Percentiles rank a stretch among this genome's conserved stretches.
These are phyloP conservation scores for Penicillium flavigenum DNA, from an alignment of 495 filamentous ascomycete species.

Conservation along the genomic window DNA sequence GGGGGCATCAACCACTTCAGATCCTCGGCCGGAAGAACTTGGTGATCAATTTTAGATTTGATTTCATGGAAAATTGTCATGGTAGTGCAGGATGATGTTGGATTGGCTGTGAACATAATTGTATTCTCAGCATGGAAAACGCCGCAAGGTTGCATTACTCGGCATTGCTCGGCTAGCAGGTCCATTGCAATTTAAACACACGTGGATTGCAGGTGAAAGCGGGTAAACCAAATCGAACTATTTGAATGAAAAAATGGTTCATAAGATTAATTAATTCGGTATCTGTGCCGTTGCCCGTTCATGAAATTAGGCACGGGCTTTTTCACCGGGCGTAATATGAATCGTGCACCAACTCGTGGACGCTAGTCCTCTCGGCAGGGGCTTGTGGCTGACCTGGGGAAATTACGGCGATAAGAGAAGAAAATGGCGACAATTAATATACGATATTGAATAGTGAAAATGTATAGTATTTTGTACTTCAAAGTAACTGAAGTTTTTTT, in stretches of 20 bases:
- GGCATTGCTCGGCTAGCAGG: background rate
- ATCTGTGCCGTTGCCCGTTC: background rate
- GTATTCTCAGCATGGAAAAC: slow-evolving; percentile 1
- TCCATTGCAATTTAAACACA: slow-evolving; percentile 2
- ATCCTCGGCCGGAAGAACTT: slow-evolving; percentile 13
- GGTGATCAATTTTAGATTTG: background rate
- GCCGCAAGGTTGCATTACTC: background rate
- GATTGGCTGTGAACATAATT: background rate
- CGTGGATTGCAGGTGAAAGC: slow-evolving; percentile 1
- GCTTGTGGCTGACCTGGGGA: slow-evolving; percentile 5
- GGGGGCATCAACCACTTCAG: slow-evolving; percentile 32
- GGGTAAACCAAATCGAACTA: slow-evolving; percentile 1
- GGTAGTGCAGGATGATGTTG: background rate
- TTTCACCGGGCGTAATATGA: background rate
- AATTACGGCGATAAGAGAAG: slow-evolving; percentile 2
- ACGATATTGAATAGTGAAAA: background rate
- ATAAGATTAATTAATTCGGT: slow-evolving; percentile 2
- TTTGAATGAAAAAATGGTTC: slow-evolving; percentile 9
- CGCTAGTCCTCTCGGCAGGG: background rate
- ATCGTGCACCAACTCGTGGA: background rate
- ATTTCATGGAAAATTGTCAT: background rate
- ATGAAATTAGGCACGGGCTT: background rate
- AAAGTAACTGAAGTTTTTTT: background rate
- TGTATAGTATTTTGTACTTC: background rate
- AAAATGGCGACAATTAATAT: background rate